A percentile compares a stretch with the other conserved stretches of the same genome.
Evolutionary conservation across 2,329 filamentous ascomycete species (phyloP).

Genomic region (Botrytis pseudocinerea): DNA sequence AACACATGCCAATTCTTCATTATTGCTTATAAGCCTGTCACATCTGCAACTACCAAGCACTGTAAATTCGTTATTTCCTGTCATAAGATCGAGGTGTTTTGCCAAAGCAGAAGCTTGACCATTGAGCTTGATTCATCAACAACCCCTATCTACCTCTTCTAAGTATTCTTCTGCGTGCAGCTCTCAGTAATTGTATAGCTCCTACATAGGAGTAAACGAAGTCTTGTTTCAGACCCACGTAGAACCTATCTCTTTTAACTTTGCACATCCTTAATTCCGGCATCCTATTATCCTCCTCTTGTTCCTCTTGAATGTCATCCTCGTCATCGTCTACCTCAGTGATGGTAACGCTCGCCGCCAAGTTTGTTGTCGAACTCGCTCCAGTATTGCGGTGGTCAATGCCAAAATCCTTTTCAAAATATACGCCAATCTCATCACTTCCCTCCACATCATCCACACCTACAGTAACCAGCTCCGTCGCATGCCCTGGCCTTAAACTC

Average conservation of each 20-base stretch:
- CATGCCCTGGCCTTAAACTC: constrained; percentile 38
- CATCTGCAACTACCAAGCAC: background rate
- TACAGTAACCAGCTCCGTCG: constrained; percentile 33
- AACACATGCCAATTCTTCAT: background rate
- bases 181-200: constrained; percentile 25
- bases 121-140: background rate
- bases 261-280: constrained; percentile 36
- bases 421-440: constrained; percentile 26
- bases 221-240: constrained; percentile 21
- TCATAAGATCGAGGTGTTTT: background rate
- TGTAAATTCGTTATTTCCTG: too few relatives aligned
- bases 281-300: constrained; percentile 9
- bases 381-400: background rate
- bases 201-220: constrained; percentile 29
- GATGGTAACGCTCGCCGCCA: background rate
- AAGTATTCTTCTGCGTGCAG: constrained; percentile 27
- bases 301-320: background rate
- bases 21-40: background rate
- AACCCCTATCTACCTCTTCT: constrained; percentile 7
- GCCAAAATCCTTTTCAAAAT: constrained; percentile 36
- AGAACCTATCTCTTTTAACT: constrained; percentile 37
- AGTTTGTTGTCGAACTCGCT: background rate
- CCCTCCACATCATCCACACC: constrained; percentile 23
- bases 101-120: background rate
- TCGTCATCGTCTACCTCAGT: constrained; percentile 18